Conservation (phyloP, 75 land plant species). For the Cryptomeria japonica region DNA sequence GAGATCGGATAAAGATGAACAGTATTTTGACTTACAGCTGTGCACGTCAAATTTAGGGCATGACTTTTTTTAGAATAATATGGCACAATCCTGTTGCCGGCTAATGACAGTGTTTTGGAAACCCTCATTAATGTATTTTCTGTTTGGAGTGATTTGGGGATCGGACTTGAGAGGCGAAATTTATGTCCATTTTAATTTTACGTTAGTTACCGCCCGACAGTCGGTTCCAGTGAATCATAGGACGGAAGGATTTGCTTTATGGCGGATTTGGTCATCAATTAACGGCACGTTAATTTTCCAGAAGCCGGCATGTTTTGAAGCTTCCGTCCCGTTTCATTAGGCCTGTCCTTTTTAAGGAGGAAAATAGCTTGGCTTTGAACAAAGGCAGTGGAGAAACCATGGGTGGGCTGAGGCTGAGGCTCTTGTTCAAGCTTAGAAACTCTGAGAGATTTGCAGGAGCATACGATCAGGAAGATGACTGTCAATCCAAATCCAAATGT, state of each 20-base stretch:
- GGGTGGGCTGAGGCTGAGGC: background rate
- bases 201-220: background rate
- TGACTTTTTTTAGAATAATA: no score
- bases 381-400: background rate
- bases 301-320: conserved; percentile 6
- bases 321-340: conserved; percentile 4
- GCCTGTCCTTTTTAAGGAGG: background rate
- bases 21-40: no score
- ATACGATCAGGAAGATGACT: background rate
- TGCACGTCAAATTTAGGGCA: no score
- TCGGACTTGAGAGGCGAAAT: background rate
- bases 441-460: background rate
- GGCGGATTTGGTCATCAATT: background rate
- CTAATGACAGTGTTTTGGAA: no score
- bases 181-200: background rate
- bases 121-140: no score
- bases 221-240: background rate
- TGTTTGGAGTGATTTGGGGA: no score
- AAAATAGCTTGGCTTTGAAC: background rate
- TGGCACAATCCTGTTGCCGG: no score
- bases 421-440: background rate
- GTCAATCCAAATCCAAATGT: background rate
- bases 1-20: no score
- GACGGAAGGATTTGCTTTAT: background rate
- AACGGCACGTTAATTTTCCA: background rate